Conservation (phyloP, 371 early-diverging fungal genomes). For the Rhizomucor miehei region DNA sequence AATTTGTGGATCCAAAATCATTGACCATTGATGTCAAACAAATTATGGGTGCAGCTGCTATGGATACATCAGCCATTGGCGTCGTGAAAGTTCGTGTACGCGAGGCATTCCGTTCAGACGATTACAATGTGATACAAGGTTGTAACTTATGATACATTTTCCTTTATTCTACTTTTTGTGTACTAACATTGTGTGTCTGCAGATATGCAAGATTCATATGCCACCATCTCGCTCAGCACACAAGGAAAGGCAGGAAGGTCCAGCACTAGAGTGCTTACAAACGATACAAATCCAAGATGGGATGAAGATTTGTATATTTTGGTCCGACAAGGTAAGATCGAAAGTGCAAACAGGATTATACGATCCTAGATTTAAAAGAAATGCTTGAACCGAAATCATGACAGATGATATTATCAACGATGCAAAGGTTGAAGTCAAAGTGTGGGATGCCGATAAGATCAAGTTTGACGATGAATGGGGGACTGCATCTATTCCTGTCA, state of each 20-base stretch:
- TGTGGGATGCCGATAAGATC: conserved; percentile 35
- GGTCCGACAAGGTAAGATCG: conserved; percentile 25
- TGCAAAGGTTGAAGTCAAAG: conserved; percentile 23
- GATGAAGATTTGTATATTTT: conserved; percentile 27
- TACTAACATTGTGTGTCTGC: neutral
- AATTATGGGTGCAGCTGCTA: conserved; percentile 18
- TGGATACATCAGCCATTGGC: conserved; percentile 30
- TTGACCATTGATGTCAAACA: conserved; percentile 24
- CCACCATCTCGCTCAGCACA: conserved; percentile 19
- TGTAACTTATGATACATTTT: no score
- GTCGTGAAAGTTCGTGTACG: conserved; percentile 26
- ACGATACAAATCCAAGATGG: conserved; percentile 31
- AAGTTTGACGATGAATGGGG: conserved; percentile 29
- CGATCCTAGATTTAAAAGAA: no score
- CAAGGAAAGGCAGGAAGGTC: conserved; percentile 7
- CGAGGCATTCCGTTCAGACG: conserved; percentile 8
- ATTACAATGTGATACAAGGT: no score
- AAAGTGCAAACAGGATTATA: no score
- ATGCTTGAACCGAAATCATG: no score
- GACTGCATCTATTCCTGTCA: conserved; percentile 20
- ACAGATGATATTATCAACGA: conserved; percentile 28
- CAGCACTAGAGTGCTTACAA: conserved; percentile 31
- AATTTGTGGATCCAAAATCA: conserved; percentile 32
- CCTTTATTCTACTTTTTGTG: no score
- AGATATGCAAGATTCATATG: conserved; percentile 33